phyloP scores from a whole-genome alignment of 2,329 filamentous ascomycete genomes.

The Fusarium bulbicola region DNA sequence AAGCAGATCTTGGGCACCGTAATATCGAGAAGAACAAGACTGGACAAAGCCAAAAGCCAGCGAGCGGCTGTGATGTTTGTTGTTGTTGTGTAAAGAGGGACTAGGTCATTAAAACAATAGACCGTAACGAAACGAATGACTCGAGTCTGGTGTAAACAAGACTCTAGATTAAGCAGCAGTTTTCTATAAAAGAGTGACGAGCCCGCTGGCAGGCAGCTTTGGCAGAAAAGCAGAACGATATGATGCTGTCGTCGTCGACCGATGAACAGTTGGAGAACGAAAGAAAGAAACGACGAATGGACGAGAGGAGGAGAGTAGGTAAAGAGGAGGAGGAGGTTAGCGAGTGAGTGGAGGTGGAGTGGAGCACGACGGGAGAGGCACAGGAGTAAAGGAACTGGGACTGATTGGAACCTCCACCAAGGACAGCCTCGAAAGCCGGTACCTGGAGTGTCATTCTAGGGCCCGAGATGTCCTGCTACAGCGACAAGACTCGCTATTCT shows the following conservation, averaged over 20 bases:
- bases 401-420: constrained; percentile 10
- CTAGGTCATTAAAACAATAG: constrained; percentile 32
- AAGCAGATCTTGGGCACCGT: constrained; percentile 18
- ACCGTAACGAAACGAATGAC: constrained; percentile 39
- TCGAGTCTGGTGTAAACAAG: constrained; percentile 32
- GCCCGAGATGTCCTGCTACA: constrained; percentile 3
- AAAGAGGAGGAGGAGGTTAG: constrained; percentile 36
- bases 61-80: constrained; percentile 30
- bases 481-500: constrained; percentile 10
- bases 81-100: constrained; percentile 39
- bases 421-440: constrained; percentile 17
- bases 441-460: neutral
- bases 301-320: constrained; percentile 44
- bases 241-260: constrained; percentile 42
- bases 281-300: constrained; percentile 44
- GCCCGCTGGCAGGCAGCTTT: constrained; percentile 63
- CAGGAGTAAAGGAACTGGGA: constrained; percentile 12
- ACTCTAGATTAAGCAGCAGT: constrained; percentile 39
- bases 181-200: constrained; percentile 53
- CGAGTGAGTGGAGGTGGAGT: constrained; percentile 25
- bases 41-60: constrained; percentile 33
- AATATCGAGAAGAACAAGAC: constrained; percentile 6
- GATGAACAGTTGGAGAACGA: constrained; percentile 48
- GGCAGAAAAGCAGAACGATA: constrained; percentile 36
- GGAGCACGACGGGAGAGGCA: constrained; percentile 35